Conservation (phyloP, 495 filamentous ascomycete genomes). For the Neurospora africana region DNA sequence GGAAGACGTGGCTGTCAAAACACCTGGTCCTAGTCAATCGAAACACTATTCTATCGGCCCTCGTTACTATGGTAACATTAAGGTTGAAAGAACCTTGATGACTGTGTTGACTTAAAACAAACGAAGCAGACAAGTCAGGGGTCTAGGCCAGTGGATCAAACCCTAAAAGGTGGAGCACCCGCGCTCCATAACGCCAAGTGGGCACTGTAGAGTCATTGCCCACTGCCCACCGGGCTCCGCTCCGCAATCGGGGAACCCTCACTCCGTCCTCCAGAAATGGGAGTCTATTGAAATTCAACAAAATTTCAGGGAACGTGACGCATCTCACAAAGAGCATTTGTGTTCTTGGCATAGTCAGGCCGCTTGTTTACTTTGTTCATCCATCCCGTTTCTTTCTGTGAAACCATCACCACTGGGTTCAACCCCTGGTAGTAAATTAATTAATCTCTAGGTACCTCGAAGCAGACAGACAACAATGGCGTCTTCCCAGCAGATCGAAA, state of each 20-base stretch:
- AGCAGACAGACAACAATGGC: conserved; percentile 7
- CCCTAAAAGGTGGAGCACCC: neutral
- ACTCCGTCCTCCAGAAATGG: neutral
- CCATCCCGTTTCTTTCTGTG: neutral
- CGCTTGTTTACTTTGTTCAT: neutral
- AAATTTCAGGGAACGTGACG: neutral
- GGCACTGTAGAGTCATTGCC: neutral
- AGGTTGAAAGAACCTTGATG: neutral
- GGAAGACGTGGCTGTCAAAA: neutral
- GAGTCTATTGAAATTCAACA: neutral
- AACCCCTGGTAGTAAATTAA: neutral
- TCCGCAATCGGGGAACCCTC: neutral
- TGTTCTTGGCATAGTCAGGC: neutral
- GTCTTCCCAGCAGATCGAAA: conserved; percentile 21
- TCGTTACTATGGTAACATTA: neutral
- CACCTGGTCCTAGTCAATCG: neutral
- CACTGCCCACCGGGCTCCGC: neutral
- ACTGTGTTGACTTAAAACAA: neutral
- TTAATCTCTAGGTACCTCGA: neutral
- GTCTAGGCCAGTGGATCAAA: neutral
- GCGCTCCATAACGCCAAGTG: neutral
- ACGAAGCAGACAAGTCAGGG: neutral
- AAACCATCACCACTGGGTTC: neutral
- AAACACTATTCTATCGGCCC: neutral
- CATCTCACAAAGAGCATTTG: neutral